A percentile compares a stretch with the other conserved stretches of the same genome.
These are phyloP conservation scores for Rhizodiscina lignyota DNA, from an alignment of 495 filamentous ascomycete genomes.

Conservation along the genomic window DNA sequence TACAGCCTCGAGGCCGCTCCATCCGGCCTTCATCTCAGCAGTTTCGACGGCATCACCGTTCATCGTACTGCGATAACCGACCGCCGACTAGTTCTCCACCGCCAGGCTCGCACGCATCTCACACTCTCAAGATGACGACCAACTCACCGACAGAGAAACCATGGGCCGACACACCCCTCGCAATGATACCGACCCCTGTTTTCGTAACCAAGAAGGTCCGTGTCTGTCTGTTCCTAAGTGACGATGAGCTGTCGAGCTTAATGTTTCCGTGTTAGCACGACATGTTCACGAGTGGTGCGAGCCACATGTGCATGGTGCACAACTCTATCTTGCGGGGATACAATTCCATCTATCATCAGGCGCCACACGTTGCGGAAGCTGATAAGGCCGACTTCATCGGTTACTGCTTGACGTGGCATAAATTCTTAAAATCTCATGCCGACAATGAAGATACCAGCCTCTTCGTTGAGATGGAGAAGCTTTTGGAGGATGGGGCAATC, in stretches of 20 bases:
- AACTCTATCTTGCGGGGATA: slow-evolving; percentile 41
- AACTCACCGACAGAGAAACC: too few species aligned
- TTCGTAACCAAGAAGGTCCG: neutral
- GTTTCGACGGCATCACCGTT: too few species aligned
- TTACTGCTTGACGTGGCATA: slow-evolving; percentile 32
- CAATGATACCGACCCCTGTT: slow-evolving; percentile 6
- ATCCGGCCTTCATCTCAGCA: too few species aligned
- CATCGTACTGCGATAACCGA: too few species aligned
- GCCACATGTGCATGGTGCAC: slow-evolving; percentile 42
- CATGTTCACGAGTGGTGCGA: slow-evolving; percentile 21
- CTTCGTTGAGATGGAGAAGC: slow-evolving; percentile 33
- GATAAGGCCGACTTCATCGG: slow-evolving; percentile 31
- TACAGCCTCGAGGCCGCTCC: too few species aligned
- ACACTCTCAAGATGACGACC: slow-evolving; percentile 1
- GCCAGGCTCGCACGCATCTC: too few species aligned
- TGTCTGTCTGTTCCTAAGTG: too few species aligned
- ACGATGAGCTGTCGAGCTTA: neutral
- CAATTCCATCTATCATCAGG: slow-evolving; percentile 39
- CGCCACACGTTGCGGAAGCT: slow-evolving; percentile 15
- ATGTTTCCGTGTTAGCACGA: slow-evolving; percentile 9
- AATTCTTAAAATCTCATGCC: slow-evolving; percentile 36
- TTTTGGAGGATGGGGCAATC: slow-evolving; percentile 19
- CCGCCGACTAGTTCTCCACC: too few species aligned
- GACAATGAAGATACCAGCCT: slow-evolving; percentile 34
- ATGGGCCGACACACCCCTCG: slow-evolving; percentile 11